A percentile compares a stretch with the other conserved stretches of the same genome.
Conservation (phyloP, 2,329 filamentous ascomycete genomes). For the Tolypocladium tundrense region DNA sequence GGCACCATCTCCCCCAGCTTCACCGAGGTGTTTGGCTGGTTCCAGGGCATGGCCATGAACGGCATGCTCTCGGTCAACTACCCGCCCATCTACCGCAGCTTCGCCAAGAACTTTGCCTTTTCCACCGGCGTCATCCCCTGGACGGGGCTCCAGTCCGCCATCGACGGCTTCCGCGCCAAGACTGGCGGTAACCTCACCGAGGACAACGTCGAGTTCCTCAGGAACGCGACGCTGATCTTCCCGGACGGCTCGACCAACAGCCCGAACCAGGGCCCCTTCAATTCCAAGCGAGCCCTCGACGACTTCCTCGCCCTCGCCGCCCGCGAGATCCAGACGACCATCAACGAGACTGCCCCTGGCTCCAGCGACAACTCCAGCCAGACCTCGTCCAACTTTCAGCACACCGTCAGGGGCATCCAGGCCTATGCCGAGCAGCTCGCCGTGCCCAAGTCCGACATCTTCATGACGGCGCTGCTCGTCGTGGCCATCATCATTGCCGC, state of each 20-base stretch:
- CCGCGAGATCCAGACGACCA: slow-evolving; percentile 39
- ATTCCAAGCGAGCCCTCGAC: slow-evolving; percentile 44
- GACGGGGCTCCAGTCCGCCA: slow-evolving; percentile 66
- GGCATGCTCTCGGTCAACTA: slow-evolving; percentile 92
- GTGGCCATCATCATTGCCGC: slow-evolving; percentile 78
- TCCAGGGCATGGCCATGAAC: slow-evolving; percentile 89
- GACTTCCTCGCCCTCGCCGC: slow-evolving; percentile 37
- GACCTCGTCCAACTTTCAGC: slow-evolving; percentile 23
- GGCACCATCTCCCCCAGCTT: slow-evolving; percentile 73
- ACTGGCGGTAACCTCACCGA: slow-evolving; percentile 82
- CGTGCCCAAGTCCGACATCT: slow-evolving; percentile 82
- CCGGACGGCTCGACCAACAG: slow-evolving; percentile 45
- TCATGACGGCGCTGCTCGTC: slow-evolving; percentile 87
- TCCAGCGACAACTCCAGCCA: slow-evolving; percentile 11
- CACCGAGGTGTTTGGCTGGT: slow-evolving; percentile 75
- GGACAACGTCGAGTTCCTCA: slow-evolving; percentile 66
- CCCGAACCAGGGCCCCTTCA: slow-evolving; percentile 25
- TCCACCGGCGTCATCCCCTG: slow-evolving; percentile 77
- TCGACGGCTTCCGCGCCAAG: slow-evolving; percentile 68
- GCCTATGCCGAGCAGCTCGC: slow-evolving; percentile 74
- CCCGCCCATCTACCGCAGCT: slow-evolving; percentile 78
- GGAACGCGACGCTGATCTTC: slow-evolving; percentile 67
- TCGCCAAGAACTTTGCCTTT: slow-evolving; percentile 89
- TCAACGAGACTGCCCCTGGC: slow-evolving; percentile 26
- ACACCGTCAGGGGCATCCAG: slow-evolving; percentile 63